A percentile compares a stretch with the other conserved stretches of the same genome.
Conservation (phyloP, 176 grass and related monocot genomes). For the Triticum timopheevii region DNA sequence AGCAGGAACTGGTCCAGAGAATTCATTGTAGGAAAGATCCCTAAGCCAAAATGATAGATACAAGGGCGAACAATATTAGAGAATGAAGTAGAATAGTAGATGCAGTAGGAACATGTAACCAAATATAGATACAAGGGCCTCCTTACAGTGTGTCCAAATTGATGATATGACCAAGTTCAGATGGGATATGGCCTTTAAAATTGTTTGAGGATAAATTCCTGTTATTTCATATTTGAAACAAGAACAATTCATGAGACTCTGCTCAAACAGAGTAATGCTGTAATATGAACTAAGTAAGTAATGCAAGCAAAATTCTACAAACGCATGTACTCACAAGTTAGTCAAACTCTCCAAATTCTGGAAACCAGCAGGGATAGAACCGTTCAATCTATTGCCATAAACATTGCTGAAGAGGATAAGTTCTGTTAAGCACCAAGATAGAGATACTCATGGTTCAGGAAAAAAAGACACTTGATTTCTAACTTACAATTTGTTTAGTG, state of each 20-base stretch:
- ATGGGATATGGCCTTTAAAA: constrained; percentile 84
- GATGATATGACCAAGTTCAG: constrained; percentile 82
- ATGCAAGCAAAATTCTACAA: constrained; percentile 5
- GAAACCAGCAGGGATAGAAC: constrained; percentile 83
- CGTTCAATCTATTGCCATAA: constrained; percentile 81
- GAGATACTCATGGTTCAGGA: not conserved
- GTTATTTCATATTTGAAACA: constrained; percentile 24
- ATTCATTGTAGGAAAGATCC: constrained; percentile 89
- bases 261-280: not conserved
- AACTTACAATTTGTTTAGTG: constrained; percentile 98
- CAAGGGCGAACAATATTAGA: not conserved
- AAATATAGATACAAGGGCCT: constrained; percentile 23
- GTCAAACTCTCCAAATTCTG: constrained; percentile 87
- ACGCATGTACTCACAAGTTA: constrained; percentile 67
- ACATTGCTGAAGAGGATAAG: constrained; percentile 68
- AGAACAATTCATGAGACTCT: not conserved
- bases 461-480: not conserved
- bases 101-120: not conserved
- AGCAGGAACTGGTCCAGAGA: constrained; percentile 78
- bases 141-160: constrained; percentile 98
- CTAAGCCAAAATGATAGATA: constrained; percentile 42
- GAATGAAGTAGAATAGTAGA: not conserved
- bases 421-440: not conserved
- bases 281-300: not conserved
- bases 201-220: constrained; percentile 96